A percentile compares a stretch with the other conserved stretches of the same genome.
Evolutionary conservation across 2,329 filamentous ascomycete species (phyloP).

Genomic region (Colletotrichum tofieldiae): DNA sequence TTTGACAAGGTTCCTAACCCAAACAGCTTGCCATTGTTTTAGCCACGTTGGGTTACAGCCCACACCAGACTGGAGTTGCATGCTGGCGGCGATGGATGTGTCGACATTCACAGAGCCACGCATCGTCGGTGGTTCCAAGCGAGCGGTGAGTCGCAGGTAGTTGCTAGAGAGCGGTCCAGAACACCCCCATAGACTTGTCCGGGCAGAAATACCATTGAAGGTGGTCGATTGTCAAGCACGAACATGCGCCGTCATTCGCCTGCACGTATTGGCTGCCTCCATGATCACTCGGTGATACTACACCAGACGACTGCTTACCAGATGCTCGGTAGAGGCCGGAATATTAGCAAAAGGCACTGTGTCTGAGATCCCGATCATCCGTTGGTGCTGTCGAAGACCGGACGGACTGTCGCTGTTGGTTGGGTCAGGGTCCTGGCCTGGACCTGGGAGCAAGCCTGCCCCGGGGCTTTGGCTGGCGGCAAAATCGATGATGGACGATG

Average conservation of each 20-base stretch:
- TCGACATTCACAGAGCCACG: neutral
- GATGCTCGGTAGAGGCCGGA: neutral
- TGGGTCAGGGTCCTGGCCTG: conserved; percentile 20
- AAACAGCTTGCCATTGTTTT: neutral
- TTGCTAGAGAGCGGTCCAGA: neutral
- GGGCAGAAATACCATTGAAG: neutral
- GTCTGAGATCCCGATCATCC: neutral
- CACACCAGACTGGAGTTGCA: neutral
- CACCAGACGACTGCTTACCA: neutral
- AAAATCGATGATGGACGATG: conserved; percentile 8
- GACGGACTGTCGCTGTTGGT: neutral
- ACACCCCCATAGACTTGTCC: neutral
- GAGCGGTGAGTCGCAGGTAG: conserved; percentile 17
- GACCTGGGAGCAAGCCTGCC: neutral
- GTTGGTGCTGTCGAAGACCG: conserved; percentile 2
- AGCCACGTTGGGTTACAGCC: neutral
- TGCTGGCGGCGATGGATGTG: conserved; percentile 10
- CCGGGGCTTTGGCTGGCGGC: neutral
- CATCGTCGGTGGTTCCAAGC: conserved; percentile 5
- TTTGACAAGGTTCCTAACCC: conserved; percentile 19
- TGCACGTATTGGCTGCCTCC: neutral
- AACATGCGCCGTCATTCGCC: neutral
- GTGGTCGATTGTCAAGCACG: neutral
- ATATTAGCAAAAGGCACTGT: neutral
- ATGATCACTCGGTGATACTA: neutral